A percentile compares a stretch with the other conserved stretches of the same genome.
Conservation (phyloP, 2,329 filamentous ascomycete species). For the Hypoxylon rubiginosum region DNA sequence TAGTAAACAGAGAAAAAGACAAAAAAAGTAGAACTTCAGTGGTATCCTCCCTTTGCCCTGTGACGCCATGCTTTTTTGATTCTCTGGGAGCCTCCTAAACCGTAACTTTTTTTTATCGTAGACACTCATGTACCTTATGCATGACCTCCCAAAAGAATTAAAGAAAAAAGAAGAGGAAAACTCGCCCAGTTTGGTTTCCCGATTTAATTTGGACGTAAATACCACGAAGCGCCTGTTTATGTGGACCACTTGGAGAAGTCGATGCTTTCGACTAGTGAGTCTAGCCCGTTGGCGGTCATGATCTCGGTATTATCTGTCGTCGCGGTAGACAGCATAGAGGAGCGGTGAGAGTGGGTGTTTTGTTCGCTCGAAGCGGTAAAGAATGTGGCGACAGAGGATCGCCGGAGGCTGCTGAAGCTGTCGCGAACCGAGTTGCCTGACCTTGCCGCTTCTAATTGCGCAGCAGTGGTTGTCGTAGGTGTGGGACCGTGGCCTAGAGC, state of each 20-base stretch:
- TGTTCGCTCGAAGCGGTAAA: conserved; percentile 70
- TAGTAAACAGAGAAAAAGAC: conserved; percentile 2
- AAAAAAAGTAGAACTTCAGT: conserved; percentile 53
- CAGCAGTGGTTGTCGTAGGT: conserved; percentile 51
- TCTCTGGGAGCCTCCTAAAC: conserved; percentile 41
- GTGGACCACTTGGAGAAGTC: conserved; percentile 65
- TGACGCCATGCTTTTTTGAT: conserved; percentile 52
- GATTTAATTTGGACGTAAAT: not conserved
- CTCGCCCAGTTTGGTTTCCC: not conserved
- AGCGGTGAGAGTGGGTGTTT: conserved; percentile 71
- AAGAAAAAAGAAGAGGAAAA: not conserved
- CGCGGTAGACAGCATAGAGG: conserved; percentile 68
- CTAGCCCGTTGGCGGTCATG: conserved; percentile 51
- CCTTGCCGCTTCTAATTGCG: conserved; percentile 54
- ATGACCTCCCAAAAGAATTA: conserved; percentile 29
- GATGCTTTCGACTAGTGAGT: conserved; percentile 60
- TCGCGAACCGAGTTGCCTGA: conserved; percentile 68
- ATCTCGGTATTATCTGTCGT: conserved; percentile 69
- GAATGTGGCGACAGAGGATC: conserved; percentile 76
- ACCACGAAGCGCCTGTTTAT: conserved; percentile 39
- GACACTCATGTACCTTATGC: conserved; percentile 36
- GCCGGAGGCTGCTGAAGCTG: conserved; percentile 71
- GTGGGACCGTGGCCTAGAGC: conserved; percentile 51
- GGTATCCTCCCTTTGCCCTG: conserved; percentile 55
- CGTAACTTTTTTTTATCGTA: conserved; percentile 32